These are phyloP conservation scores for Fusarium sororula DNA, from an alignment of 2,329 filamentous ascomycete genomes.

Conservation along the genomic window DNA sequence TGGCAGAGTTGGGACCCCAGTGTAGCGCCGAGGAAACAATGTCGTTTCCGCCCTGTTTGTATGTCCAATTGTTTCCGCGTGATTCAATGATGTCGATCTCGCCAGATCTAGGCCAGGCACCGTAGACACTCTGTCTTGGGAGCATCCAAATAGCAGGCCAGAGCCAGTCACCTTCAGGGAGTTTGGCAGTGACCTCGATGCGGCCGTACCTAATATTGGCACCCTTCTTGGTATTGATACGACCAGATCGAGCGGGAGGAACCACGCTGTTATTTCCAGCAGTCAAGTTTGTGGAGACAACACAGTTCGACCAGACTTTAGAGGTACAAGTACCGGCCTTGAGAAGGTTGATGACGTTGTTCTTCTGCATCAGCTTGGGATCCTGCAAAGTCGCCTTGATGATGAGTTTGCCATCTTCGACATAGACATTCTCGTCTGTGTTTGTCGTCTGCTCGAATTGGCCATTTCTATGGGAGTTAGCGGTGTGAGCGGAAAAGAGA, in stretches of 20 bases:
- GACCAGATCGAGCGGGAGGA: slow-evolving; percentile 79
- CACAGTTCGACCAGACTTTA: slow-evolving; percentile 63
- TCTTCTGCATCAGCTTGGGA: slow-evolving; percentile 67
- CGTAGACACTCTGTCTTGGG: slow-evolving; percentile 76
- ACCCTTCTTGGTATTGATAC: slow-evolving; percentile 78
- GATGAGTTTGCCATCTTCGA: slow-evolving; percentile 73
- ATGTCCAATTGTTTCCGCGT: slow-evolving; percentile 83
- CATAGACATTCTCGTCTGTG: slow-evolving; percentile 76
- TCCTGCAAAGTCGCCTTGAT: slow-evolving; percentile 85
- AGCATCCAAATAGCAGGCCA: slow-evolving; percentile 96
- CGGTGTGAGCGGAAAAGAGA: no score
- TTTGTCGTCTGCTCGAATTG: slow-evolving; percentile 82
- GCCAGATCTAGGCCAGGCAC: slow-evolving; percentile 79
- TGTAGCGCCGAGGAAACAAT: slow-evolving; percentile 82
- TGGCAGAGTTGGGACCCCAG: slow-evolving; percentile 77
- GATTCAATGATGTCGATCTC: slow-evolving; percentile 87
- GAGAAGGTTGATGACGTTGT: slow-evolving; percentile 75
- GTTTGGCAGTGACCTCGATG: slow-evolving; percentile 79
- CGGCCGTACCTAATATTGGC: slow-evolving; percentile 81
- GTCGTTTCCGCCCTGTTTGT: slow-evolving; percentile 81
- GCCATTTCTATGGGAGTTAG: slow-evolving; percentile 67
- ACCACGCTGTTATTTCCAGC: slow-evolving; percentile 75
- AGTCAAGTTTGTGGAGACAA: slow-evolving; percentile 78
- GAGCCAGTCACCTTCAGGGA: slow-evolving; percentile 84
- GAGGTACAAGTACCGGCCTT: slow-evolving; percentile 75